phyloP scores from a whole-genome alignment of 225 moss, liverwort and hornwort species.

The Marchantia paleacea region DNA sequence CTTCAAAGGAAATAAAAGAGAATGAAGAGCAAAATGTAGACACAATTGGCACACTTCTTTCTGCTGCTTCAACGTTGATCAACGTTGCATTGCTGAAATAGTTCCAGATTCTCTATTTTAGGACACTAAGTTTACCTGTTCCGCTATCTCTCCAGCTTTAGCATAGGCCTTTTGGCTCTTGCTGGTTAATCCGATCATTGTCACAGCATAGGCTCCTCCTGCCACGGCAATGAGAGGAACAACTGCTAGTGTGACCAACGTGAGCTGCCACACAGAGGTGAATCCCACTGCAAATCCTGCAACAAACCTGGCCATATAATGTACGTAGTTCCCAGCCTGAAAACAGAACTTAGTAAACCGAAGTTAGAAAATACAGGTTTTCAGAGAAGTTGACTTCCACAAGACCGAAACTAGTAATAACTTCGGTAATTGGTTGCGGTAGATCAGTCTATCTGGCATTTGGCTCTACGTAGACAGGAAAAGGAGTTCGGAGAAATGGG shows the following conservation, averaged over 20 bases:
- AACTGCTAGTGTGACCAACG: slow-evolving; percentile 78
- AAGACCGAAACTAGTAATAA: too few species aligned
- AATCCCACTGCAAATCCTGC: slow-evolving; percentile 89
- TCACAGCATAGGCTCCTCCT: slow-evolving; percentile 76
- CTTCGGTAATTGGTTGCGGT: too few species aligned
- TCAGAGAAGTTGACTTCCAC: too few species aligned
- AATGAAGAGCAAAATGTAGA: too few species aligned
- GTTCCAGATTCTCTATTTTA: background rate
- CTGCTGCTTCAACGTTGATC: background rate
- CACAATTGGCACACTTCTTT: background rate
- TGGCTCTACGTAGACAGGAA: background rate
- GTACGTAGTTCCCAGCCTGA: slow-evolving; percentile 90
- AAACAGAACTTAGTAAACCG: background rate
- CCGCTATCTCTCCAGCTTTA: slow-evolving; percentile 73
- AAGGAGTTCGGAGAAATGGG: too few species aligned
- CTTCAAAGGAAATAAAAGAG: too few species aligned
- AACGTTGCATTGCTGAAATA: background rate
- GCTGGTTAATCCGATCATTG: slow-evolving; percentile 71
- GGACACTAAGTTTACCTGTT: slow-evolving; percentile 49
- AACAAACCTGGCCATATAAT: slow-evolving; percentile 75
- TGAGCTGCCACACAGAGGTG: slow-evolving; percentile 84
- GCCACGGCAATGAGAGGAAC: slow-evolving; percentile 88
- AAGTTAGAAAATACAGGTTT: too few species aligned
- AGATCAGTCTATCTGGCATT: background rate
- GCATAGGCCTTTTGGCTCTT: slow-evolving; percentile 89